A percentile compares a stretch with the other conserved stretches of the same genome.
phyloP scores from a whole-genome alignment of 2,329 filamentous ascomycete species.

The Cadophora gregata region DNA sequence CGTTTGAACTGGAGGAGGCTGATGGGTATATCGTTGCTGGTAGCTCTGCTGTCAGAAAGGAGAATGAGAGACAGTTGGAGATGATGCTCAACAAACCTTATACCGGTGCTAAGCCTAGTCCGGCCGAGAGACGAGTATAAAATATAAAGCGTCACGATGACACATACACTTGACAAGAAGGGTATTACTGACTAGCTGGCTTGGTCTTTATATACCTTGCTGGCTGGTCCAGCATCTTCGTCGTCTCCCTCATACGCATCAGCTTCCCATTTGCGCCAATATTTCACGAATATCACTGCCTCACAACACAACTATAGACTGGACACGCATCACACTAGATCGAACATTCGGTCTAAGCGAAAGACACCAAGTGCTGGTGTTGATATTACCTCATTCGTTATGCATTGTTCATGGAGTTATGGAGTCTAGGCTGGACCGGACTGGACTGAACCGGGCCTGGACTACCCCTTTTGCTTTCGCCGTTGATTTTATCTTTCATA shows the following conservation, averaged over 20 bases:
- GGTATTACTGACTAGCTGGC: background rate
- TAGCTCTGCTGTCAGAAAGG: slow-evolving; percentile 24
- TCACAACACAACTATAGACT: slow-evolving; percentile 1
- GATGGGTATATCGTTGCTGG: slow-evolving; percentile 39
- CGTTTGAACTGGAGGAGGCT: slow-evolving; percentile 59
- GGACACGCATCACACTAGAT: background rate
- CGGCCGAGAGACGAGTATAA: background rate
- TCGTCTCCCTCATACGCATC: background rate
- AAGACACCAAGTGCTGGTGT: slow-evolving; percentile 33
- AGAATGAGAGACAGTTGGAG: slow-evolving; percentile 21
- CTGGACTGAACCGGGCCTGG: background rate
- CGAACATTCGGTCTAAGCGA: background rate
- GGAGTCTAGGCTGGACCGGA: slow-evolving; percentile 17
- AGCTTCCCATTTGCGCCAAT: background rate
- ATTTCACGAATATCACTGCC: background rate
- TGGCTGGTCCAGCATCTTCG: slow-evolving; percentile 6
- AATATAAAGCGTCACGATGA: background rate
- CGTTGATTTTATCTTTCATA: background rate
- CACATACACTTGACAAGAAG: background rate
- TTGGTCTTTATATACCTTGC: background rate
- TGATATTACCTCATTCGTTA: slow-evolving; percentile 18
- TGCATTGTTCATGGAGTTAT: slow-evolving; percentile 9
- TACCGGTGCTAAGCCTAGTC: slow-evolving; percentile 6
- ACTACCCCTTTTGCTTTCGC: slow-evolving; percentile 20
- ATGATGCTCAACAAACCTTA: slow-evolving; percentile 15